phyloP scores from a whole-genome alignment of 768 basidiomycete species.

The Amyloporia xantha region DNA sequence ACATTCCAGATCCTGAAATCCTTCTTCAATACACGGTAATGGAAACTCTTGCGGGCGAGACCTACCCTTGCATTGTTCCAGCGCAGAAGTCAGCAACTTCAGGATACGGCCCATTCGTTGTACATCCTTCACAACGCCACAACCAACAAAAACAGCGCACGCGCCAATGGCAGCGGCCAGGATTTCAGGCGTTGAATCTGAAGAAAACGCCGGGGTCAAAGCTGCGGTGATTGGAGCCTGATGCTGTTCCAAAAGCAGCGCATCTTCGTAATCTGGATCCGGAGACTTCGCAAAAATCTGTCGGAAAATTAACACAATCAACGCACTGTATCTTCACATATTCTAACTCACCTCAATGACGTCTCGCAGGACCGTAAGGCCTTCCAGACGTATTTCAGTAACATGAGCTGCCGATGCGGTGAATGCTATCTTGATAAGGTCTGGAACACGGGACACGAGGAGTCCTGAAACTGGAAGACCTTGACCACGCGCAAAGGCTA shows the following conservation, averaged over 20 bases:
- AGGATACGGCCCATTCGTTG: constrained; percentile 90
- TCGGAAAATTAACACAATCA: constrained; percentile 1
- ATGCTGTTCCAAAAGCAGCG: constrained; percentile 89
- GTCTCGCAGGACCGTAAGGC: constrained; percentile 81
- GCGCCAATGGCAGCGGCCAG: constrained; percentile 87
- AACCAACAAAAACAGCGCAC: constrained; percentile 93
- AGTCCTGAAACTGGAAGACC: constrained; percentile 56
- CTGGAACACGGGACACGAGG: constrained; percentile 79
- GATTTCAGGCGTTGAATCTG: constrained; percentile 94
- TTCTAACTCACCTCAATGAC: constrained; percentile 84
- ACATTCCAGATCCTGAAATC: constrained; percentile 65
- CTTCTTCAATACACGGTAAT: constrained; percentile 5
- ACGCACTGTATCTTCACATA: too few relatives aligned
- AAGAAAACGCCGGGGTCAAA: constrained; percentile 90
- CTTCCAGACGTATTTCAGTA: constrained; percentile 89
- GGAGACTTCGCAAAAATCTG: constrained; percentile 83
- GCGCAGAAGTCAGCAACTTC: constrained; percentile 77
- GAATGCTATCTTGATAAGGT: constrained; percentile 97
- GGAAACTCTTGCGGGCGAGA: not conserved
- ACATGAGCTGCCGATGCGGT: constrained; percentile 96
- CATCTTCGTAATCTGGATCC: constrained; percentile 90
- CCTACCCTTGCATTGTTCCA: constrained; percentile 86
- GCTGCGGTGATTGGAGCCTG: constrained; percentile 98
- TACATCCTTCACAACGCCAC: constrained; percentile 89
- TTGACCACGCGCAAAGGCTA: constrained; percentile 55